Evolutionary conservation across 371 early-diverging fungal genomes (phyloP), one percentile per base, ranked within the genome.

Genomic region (Basidiobolus heterosporus): DNA sequence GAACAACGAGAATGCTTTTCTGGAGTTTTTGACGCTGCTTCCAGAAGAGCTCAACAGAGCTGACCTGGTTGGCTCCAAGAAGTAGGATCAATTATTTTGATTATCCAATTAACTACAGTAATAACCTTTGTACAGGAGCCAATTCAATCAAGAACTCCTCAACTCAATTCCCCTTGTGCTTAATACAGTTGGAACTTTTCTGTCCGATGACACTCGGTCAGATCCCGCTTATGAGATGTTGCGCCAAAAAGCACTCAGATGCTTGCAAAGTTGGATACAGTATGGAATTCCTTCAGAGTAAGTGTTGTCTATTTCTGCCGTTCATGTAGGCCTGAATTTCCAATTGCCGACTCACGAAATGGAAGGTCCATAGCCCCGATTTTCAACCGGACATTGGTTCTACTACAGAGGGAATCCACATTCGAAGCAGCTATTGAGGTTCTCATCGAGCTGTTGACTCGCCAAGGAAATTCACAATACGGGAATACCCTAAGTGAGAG

Each of bases 31-130:
- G 40, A 80, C 76, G 6, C 70, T 85, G 36, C 61, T 87, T 3
- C 84, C 87, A 8, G 85, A 89, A 59, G 86, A 86, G 53, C 62
- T 83, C 13, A 57, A 65, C 4, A 75, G 74, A 41, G 62, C 71
- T 4, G 66, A 75, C 41, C 49, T 82, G 11, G 54, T 67, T 22
- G 71, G 70, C 3, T 59, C 57, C 9, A 55, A 51, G 23, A 72
- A 62, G 69, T 73, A 71, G 51, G 57, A 38, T 8, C 52, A 55
- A 30, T 53, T 58, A 18, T 47, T 51, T 23, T 45, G 38, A 24
- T 41, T 20, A 15, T 42, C 53, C 18, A 21, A 52, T 19, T 16
- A 16, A 14, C 41, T 19, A 24, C 46, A 15, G n/a, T 38, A 36
- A 22, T 24, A 23, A 45, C 15, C 38, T 41, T 22, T 19, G 17